These are phyloP conservation scores for Starmerella davenportii DNA, from an alignment of 805 yeast genomes.

Conservation along the genomic window DNA sequence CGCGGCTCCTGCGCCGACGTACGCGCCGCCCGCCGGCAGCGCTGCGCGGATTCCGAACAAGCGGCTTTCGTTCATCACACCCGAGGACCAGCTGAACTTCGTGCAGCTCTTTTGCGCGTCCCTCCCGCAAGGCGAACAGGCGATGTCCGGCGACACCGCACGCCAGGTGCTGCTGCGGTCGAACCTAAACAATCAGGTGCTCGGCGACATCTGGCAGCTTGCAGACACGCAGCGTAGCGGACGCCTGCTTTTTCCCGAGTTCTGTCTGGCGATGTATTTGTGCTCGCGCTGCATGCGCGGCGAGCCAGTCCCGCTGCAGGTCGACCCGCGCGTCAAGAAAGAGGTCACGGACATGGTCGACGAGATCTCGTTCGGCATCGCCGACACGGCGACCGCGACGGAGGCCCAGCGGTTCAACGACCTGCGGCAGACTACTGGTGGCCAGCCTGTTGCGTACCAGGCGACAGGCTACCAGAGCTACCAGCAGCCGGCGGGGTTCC, in stretches of 20 bases:
- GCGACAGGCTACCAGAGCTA: slow-evolving; percentile 1
- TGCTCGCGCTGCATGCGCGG: slow-evolving; percentile 66
- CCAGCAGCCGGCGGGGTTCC: slow-evolving; percentile 6
- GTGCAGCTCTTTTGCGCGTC: slow-evolving; percentile 70
- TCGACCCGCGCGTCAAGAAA: slow-evolving; percentile 57
- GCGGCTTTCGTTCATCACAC: slow-evolving; percentile 68
- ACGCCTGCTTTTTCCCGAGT: slow-evolving; percentile 74
- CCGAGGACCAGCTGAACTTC: slow-evolving; percentile 69
- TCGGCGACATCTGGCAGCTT: slow-evolving; percentile 78
- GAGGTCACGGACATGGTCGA: slow-evolving; percentile 84
- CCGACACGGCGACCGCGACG: slow-evolving; percentile 26
- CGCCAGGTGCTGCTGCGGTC: slow-evolving; percentile 66
- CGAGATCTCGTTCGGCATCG: slow-evolving; percentile 63
- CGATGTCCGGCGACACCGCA: slow-evolving; percentile 41
- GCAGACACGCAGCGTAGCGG: slow-evolving; percentile 85
- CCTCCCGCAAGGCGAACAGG: slow-evolving; percentile 44
- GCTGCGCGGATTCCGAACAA: slow-evolving; percentile 25
- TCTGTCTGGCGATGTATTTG: slow-evolving; percentile 76
- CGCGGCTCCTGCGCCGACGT: slow-evolving; percentile 9
- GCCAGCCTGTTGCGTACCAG: slow-evolving; percentile 1
- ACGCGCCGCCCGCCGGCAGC: not conserved
- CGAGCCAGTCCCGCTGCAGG: slow-evolving; percentile 49
- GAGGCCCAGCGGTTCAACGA: slow-evolving; percentile 5
- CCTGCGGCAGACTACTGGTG: slow-evolving; percentile 2
- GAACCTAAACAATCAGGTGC: slow-evolving; percentile 49